Conservation (phyloP, 352 stramenopile genomes). For the Phytophthora macrochlamydospora region DNA sequence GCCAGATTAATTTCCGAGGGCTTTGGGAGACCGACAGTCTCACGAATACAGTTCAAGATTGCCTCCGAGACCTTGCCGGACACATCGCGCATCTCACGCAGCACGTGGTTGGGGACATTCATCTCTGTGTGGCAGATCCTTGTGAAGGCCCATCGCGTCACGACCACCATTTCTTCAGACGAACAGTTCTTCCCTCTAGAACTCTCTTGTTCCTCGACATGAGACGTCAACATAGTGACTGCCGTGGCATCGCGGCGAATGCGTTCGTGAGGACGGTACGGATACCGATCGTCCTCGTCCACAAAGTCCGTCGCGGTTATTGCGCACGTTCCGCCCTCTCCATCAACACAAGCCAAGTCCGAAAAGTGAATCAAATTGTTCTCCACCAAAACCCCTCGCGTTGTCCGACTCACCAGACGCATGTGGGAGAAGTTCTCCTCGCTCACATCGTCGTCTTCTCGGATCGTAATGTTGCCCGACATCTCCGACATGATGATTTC, state of each 20-base stretch:
- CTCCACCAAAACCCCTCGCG: constrained; percentile 30
- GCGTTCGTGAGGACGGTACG: constrained; percentile 37
- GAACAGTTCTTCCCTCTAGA: constrained; percentile 13
- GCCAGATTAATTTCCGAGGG: background rate
- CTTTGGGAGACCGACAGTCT: constrained; percentile 18
- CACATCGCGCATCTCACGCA: constrained; percentile 34
- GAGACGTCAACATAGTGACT: constrained; percentile 31
- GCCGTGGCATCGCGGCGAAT: constrained; percentile 39
- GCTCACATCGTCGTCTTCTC: constrained; percentile 54
- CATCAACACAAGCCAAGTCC: constrained; percentile 8
- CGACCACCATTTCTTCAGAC: constrained; percentile 34
- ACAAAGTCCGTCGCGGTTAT: constrained; percentile 33
- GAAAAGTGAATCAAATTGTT: constrained; percentile 36
- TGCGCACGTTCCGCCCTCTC: constrained; percentile 13
- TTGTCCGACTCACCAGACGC: constrained; percentile 38
- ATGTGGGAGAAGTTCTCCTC: constrained; percentile 44
- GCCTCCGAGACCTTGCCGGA: constrained; percentile 22
- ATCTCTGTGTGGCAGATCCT: constrained; percentile 37
- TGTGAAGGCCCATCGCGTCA: constrained; percentile 35
- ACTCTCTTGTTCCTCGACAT: constrained; percentile 2
- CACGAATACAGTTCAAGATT: constrained; percentile 29
- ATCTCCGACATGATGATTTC: constrained; percentile 70
- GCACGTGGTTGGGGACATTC: constrained; percentile 24
- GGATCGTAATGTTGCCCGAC: constrained; percentile 51
- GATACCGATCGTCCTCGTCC: constrained; percentile 47